Evolutionary conservation across 2,329 filamentous ascomycete species (phyloP).

Genomic region (Trichoderma afroharzianum): DNA sequence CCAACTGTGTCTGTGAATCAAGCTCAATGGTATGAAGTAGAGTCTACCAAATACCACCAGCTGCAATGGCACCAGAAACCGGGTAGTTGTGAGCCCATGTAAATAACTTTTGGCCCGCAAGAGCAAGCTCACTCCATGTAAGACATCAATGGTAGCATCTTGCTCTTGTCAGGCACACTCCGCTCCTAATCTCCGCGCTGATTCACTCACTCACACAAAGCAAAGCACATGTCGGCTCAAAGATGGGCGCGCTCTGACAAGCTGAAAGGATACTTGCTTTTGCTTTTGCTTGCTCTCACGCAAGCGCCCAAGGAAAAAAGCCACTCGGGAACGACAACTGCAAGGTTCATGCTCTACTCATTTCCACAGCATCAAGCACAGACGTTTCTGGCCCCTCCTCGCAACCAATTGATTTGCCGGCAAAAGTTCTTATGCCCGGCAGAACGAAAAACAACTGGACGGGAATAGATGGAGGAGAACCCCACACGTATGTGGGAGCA

Average conservation of each 20-base stretch:
- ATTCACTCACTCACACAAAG: not conserved
- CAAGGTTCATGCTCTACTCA: not conserved
- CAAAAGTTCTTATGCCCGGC: not conserved
- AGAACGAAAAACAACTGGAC: not conserved
- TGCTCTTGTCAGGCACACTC: not conserved
- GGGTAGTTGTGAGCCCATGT: not conserved
- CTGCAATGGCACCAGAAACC: not conserved
- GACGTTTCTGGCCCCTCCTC: not conserved
- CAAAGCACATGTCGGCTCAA: not conserved
- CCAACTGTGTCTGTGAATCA: not conserved
- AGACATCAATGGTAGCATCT: not conserved
- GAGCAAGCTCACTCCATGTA: not conserved
- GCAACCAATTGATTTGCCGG: not conserved
- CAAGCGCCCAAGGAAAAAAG: not conserved
- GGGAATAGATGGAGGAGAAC: not conserved
- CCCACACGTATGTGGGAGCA: not conserved
- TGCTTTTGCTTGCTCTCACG: not conserved
- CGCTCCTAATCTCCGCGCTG: not conserved
- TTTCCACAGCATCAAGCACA: not conserved
- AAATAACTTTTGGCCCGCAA: not conserved
- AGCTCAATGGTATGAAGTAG: not conserved
- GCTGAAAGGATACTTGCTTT: not conserved
- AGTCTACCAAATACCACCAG: not conserved
- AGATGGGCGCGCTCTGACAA: not conserved
- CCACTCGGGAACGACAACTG: not conserved